Conservation (phyloP, 106 monocot genomes). For the Phalaenopsis equestris region DNA sequence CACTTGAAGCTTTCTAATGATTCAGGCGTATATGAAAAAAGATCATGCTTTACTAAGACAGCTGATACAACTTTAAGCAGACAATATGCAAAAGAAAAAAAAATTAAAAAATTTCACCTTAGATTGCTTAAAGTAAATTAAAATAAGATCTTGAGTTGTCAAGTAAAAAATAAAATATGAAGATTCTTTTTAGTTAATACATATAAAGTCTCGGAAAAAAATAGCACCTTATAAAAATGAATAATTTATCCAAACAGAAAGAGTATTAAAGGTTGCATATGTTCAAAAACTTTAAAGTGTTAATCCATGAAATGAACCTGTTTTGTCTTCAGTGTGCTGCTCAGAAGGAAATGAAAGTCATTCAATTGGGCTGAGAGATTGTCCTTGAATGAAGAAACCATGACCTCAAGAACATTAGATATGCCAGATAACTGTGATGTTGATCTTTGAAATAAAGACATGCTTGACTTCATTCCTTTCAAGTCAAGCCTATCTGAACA, state of each 20-base stretch:
- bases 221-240: not conserved
- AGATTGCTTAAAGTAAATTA: not conserved
- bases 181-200: not conserved
- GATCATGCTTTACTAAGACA: not conserved
- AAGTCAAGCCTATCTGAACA: constrained; percentile 35
- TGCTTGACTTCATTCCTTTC: constrained; percentile 40
- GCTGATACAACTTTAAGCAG: not conserved
- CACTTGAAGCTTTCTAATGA: not conserved
- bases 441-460: constrained; percentile 42
- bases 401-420: constrained; percentile 76
- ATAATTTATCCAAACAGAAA: not conserved
- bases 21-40: not conserved
- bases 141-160: not conserved
- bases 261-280: not conserved
- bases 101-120: not conserved
- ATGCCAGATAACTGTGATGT: constrained; percentile 47
- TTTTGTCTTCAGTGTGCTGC: constrained; percentile 63
- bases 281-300: not conserved
- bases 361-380: constrained; percentile 36
- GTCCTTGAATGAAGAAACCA: constrained; percentile 59
- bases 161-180: not conserved
- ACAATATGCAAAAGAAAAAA: not conserved
- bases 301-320: constrained; percentile 47
- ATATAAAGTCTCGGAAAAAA: not conserved
- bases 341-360: constrained; percentile 65